Base-by-base conservation (phyloP, 2,329 filamentous ascomycete species). In the Microthyrium microscopicum region DNA sequence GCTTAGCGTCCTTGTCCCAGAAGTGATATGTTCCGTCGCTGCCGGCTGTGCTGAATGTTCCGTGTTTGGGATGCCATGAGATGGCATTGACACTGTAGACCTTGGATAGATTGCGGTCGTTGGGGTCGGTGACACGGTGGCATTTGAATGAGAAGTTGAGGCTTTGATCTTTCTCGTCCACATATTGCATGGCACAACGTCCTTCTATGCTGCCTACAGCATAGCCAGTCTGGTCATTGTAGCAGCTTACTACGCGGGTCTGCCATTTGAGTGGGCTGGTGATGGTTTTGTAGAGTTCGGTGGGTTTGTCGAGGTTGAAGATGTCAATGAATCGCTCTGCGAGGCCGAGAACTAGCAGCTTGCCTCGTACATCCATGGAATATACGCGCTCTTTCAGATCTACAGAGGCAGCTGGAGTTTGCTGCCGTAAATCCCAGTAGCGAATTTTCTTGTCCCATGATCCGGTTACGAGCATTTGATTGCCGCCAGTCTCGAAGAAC, bases 261-360 rank as follows among this genome's bases (percentile, higher is more conserved):
- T 98, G 89, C 83, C 85, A 98, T 61, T 98, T 98, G 28, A 98
- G 68, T 3, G 89, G 89, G 50, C 83, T 93, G 58, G 93, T 83
- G 32, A 94, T 69, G 7, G 82, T 87, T 68, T 98, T 98, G 70
- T 92, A 94, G 57, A 94, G 83, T 47, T 82, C 83, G 34, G 71
- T 72, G 4, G 89, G 89, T 40, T 91, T 77, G 25, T 17, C 24
- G 35, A 98, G 70, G 57, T 93, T 84, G 58, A 98, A 67, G 41
- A 98, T 77, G 54, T 95, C 85, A 64, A 98, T 92, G 57, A 91
- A 92, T 39, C 89, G 74, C 51, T 98, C 89, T 9, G 89, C 89
- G 1, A 85, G 95, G 40, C 80, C 89, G 37, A 94, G 66, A 15
- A 98, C 89, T 26, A 94, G 70, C 32, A 98, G 67, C 47, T 89